phyloP scores from a whole-genome alignment of 2,329 filamentous ascomycete species.

The Capronia epimyces region DNA sequence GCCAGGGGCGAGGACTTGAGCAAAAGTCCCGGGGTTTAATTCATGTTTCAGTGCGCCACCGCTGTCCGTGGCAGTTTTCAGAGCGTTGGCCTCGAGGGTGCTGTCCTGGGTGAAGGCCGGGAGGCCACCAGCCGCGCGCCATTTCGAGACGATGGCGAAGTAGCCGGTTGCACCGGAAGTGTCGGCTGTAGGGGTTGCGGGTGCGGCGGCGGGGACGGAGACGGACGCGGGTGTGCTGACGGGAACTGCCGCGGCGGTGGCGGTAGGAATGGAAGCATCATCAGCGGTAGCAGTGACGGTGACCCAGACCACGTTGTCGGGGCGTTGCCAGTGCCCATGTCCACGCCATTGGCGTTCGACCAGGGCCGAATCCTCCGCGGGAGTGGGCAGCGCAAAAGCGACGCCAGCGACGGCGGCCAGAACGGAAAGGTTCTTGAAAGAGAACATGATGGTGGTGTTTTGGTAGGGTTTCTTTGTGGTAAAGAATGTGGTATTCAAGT shows the following conservation, averaged over 20 bases:
- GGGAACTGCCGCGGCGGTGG: not conserved
- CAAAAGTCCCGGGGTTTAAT: conserved; percentile 28
- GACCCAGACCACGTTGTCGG: conserved; percentile 7
- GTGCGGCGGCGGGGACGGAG: conserved; percentile 49
- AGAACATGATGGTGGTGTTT: conserved; percentile 17
- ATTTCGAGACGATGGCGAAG: conserved; percentile 23
- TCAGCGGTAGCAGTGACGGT: conserved; percentile 14
- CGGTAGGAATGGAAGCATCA: conserved; percentile 4
- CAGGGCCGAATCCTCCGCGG: conserved; percentile 7
- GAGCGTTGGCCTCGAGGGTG: conserved; percentile 25
- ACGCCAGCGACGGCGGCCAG: conserved; percentile 30
- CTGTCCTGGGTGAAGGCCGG: conserved; percentile 18
- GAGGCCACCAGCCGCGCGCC: conserved; percentile 21
- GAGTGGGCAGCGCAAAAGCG: conserved; percentile 31
- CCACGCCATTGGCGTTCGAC: conserved; percentile 16
- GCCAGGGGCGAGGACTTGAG: conserved; percentile 28
- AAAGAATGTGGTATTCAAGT: conserved; percentile 1
- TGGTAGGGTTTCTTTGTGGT: conserved; percentile 1
- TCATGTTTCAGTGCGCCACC: conserved; percentile 24
- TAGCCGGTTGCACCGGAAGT: conserved; percentile 12
- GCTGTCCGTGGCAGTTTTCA: conserved; percentile 24
- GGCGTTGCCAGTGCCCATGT: conserved; percentile 15
- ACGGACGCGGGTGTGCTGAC: not conserved
- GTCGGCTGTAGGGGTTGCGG: conserved; percentile 35
- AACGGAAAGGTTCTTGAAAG: conserved; percentile 30